phyloP scores from a whole-genome alignment of 1,284 basidiomycete species.

The Pterulicium gracile region DNA sequence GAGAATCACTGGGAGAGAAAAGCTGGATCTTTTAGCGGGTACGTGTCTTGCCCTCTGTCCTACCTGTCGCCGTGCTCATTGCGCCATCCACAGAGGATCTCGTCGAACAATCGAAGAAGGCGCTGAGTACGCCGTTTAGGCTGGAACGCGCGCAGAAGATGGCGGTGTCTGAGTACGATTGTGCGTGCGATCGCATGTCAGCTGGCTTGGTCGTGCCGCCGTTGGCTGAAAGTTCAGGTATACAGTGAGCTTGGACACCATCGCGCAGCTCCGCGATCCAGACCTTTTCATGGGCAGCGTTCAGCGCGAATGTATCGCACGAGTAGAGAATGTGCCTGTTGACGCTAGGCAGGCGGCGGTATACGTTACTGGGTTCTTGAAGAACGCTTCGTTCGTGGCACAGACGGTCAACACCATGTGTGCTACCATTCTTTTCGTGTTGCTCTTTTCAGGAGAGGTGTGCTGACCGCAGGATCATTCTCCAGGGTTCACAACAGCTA shows the following conservation, averaged over 20 bases:
- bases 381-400: conserved; percentile 7
- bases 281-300: background rate
- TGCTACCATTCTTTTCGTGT: background rate
- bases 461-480: background rate
- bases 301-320: background rate
- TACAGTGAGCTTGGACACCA: background rate
- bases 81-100: conserved; percentile 46
- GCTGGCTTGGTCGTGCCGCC: background rate
- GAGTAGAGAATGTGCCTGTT: background rate
- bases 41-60: conserved; percentile 11
- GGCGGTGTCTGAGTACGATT: conserved; percentile 58
- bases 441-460: too few species aligned
- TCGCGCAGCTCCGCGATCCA: background rate
- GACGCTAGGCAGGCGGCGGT: background rate
- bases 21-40: conserved; percentile 69
- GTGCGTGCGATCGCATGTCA: too few species aligned
- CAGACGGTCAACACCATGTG: conserved; percentile 3
- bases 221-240: background rate
- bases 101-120: conserved; percentile 39
- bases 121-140: conserved; percentile 51
- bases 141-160: conserved; percentile 53
- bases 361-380: background rate
- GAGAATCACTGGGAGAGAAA: conserved; percentile 63
- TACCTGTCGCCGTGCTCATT: conserved; percentile 6
- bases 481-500: conserved; percentile 66